Base-by-base conservation (phyloP, 345 rosid species). In the Cardamine resedifolia region DNA sequence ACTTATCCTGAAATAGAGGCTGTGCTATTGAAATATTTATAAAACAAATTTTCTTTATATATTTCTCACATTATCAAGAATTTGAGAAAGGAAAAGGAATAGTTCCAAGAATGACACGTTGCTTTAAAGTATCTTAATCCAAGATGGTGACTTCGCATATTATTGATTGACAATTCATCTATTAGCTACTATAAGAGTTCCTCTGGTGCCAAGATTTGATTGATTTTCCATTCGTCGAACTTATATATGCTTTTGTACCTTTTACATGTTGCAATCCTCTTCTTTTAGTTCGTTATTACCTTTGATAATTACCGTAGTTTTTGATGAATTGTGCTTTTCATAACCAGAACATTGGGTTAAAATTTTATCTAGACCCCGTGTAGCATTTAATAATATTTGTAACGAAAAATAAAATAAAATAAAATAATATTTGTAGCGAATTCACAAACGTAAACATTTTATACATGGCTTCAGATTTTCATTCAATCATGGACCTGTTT, bases 81-180 rank as follows among this genome's bases (percentile, higher is more conserved):
- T 58, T 58, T 58, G 51, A 58, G 47, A 69, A 48, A 47, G 74
- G 61, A 36, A 69, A 48, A 47, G 74, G 61, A 36, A 26, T 59
- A 59, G 41, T 60, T 48, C 3, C 48, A 38, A 60, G 2, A 71
- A 27, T 11, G 60, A 38, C 52, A 58, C 20, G 60, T 16, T 71
- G 15, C n/a, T 50, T 38, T 15, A 10, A 28, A 49, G 58, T 27
- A 49, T 70, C 58, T 24, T 48, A 59, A 49, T 70, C 20, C 41
- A 7, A 49, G 30, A 48, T 57, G 20, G 58, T 24, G 50, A 48
- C 49, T 59, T 26, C 7, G 67, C 39, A 70, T 12, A 16, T 43
- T 43, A 0, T 43, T n/a, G 8, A 43, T 15, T 43, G 47, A 43
- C 47, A 43, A 15, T 43, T 6, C 19, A 15, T 15, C 47, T 43